Base-by-base conservation (phyloP, 1,139 yeast species). In the Geotrichum citri-aurantii region DNA sequence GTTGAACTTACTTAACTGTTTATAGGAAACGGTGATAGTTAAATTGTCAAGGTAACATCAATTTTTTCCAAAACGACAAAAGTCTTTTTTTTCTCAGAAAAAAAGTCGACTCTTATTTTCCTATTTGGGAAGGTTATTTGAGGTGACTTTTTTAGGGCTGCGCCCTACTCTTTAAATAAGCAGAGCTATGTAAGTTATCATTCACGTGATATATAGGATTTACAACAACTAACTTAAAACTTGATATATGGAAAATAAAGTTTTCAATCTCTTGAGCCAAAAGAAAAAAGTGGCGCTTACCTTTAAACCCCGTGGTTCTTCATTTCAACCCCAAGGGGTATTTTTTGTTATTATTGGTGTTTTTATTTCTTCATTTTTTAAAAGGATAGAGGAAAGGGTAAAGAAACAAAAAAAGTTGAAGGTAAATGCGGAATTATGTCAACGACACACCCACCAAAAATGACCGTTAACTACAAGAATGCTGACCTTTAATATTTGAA, bases 21-120 rank as follows among this genome's bases (percentile, higher is more conserved):
- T 69, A 71, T 69, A 40, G 54, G 54, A 37, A 37, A 51, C 54
- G 49, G 55, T 52, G 40, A 42, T 52, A 37, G 44, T 37, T 37
- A 37, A n/a, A 37, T 37, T 37, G 44, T 37, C 44, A 37, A 37
- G 14, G 44, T 37, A 37, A 37, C 44, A 37, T 37, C 10, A 37
- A 37, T 37, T 37, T 37, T 50, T 46, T 51, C 48, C 47, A 55
- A 60, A 58, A 57, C 57, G 59, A 52, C 59, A 57, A 48, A 54
- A 21, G 21, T 52, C 26, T 44, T 55, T 55, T 55, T 50, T 46
- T 55, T 50, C 54, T 48, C 23, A 44, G 29, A n/a, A 24, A 51
- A 42, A 19, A 21, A 37, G 14, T 14, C 44, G 21, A 27, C 33
- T 31, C 42, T 49, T 23, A 46, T 19, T 50, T 33, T 19, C 52